These are phyloP conservation scores for Scenedesmus sp. DNA, from an alignment of 163 green algal genomes.

Conservation along the genomic window DNA sequence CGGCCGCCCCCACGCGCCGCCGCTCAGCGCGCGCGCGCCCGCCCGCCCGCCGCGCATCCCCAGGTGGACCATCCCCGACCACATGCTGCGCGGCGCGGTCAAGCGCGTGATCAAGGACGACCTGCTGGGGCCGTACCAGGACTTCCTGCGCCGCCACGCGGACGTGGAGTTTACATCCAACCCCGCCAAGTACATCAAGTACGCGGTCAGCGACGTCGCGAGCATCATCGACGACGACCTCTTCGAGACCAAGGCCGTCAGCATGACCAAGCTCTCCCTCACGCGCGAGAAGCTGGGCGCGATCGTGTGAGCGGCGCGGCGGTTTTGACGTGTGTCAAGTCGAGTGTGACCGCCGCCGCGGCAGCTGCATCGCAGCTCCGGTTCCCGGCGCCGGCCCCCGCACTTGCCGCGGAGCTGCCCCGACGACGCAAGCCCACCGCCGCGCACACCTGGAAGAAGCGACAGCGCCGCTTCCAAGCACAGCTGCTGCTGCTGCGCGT, in stretches of 20 bases:
- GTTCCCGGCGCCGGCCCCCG: no score
- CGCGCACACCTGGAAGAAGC: no score
- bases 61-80: conserved; percentile 77
- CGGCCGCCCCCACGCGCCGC: no score
- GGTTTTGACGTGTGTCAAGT: neutral
- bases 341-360: neutral
- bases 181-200: conserved; percentile 49
- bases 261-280: conserved; percentile 30
- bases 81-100: conserved; percentile 62
- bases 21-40: no score
- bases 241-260: conserved; percentile 37
- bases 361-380: neutral
- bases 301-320: conserved; percentile 4
- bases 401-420: no score
- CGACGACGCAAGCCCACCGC: no score
- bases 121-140: conserved; percentile 30
- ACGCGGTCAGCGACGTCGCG: conserved; percentile 15
- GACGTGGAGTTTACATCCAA: conserved; percentile 41
- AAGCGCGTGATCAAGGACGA: conserved; percentile 63
- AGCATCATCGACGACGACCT: conserved; percentile 47
- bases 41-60: no score
- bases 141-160: conserved; percentile 41
- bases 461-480: no score
- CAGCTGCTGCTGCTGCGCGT: no score
- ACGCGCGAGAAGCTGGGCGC: conserved; percentile 38